These are phyloP conservation scores for Hymenotorrendiella dingleyae DNA, from an alignment of 2,329 filamentous ascomycete species.

Conservation along the genomic window DNA sequence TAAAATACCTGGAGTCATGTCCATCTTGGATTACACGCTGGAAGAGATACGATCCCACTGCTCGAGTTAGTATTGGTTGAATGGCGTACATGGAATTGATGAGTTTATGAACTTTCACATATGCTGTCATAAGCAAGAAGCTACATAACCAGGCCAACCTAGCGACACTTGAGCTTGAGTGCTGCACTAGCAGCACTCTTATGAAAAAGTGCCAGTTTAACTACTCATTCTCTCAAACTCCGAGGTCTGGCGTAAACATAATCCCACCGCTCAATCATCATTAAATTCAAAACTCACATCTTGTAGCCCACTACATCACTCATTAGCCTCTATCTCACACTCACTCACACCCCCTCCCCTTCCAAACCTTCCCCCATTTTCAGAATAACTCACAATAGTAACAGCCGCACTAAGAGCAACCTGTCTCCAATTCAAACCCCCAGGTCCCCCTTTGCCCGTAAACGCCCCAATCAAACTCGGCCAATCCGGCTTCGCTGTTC, in stretches of 20 bases:
- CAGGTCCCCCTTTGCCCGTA: slow-evolving; percentile 33
- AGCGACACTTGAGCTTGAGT: too few relatives aligned
- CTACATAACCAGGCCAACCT: too few relatives aligned
- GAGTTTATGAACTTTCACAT: too few relatives aligned
- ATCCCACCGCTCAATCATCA: too few relatives aligned
- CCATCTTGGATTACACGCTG: slow-evolving; percentile 52
- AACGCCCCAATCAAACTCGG: slow-evolving; percentile 43
- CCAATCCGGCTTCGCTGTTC: slow-evolving; percentile 36
- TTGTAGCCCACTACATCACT: slow-evolving; percentile 52
- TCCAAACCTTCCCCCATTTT: too few relatives aligned
- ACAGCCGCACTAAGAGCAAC: slow-evolving; percentile 47
- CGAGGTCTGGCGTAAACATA: too few relatives aligned
- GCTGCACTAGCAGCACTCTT: too few relatives aligned
- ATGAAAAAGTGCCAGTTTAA: too few relatives aligned
- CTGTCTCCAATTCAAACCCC: slow-evolving; percentile 56
- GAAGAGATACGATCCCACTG: slow-evolving; percentile 62
- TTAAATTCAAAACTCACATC: slow-evolving; percentile 44
- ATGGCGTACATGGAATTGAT: background rate
- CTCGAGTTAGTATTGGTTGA: background rate
- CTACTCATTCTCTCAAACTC: too few relatives aligned
- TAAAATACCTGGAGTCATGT: slow-evolving; percentile 41
- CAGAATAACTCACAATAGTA: slow-evolving; percentile 34
- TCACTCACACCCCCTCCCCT: too few relatives aligned
- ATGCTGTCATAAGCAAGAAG: too few relatives aligned
- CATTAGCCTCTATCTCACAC: background rate